phyloP scores from a whole-genome alignment of 78 protist species.

The Protostelium mycophagum region DNA sequence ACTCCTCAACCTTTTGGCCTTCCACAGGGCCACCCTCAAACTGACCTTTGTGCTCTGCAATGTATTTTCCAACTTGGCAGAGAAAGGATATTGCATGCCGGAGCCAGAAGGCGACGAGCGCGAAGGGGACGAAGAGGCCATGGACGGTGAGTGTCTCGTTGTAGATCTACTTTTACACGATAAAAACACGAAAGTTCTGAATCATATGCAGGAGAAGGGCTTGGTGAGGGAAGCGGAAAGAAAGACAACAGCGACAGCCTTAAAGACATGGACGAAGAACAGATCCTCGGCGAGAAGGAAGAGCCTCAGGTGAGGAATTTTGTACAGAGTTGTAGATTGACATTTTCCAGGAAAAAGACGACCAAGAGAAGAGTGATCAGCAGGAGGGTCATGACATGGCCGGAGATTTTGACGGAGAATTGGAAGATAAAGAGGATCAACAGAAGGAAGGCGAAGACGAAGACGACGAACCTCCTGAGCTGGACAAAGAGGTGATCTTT shows the following conservation, averaged over 20 bases:
- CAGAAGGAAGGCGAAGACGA: slow-evolving; percentile 63
- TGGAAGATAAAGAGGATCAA: slow-evolving; percentile 66
- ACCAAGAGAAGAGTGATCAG: slow-evolving; percentile 35
- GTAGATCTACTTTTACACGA: slow-evolving; percentile 24
- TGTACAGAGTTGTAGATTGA: slow-evolving; percentile 33
- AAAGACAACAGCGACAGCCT: slow-evolving; percentile 75
- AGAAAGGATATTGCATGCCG: slow-evolving; percentile 71
- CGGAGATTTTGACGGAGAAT: slow-evolving; percentile 84
- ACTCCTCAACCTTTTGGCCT: slow-evolving; percentile 1
- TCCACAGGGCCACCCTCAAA: slow-evolving; percentile 39
- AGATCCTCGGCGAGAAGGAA: slow-evolving; percentile 40
- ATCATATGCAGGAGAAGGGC: slow-evolving; percentile 73
- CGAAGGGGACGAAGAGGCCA: slow-evolving; percentile 16
- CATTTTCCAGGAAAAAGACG: slow-evolving; percentile 28
- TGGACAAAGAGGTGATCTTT: too few species aligned
- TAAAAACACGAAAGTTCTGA: too few species aligned
- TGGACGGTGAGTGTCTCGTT: slow-evolving; percentile 17
- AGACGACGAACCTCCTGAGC: slow-evolving; percentile 55
- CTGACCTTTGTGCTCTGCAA: slow-evolving; percentile 29
- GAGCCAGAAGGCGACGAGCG: slow-evolving; percentile 17
- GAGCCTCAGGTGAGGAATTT: slow-evolving; percentile 28
- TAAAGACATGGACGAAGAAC: slow-evolving; percentile 32
- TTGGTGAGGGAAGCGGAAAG: slow-evolving; percentile 85
- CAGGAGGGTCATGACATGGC: slow-evolving; percentile 78
- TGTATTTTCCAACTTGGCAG: slow-evolving; percentile 36